Base-by-base conservation (phyloP, 176 grass and related monocot genomes). In the Bromus sterilis region DNA sequence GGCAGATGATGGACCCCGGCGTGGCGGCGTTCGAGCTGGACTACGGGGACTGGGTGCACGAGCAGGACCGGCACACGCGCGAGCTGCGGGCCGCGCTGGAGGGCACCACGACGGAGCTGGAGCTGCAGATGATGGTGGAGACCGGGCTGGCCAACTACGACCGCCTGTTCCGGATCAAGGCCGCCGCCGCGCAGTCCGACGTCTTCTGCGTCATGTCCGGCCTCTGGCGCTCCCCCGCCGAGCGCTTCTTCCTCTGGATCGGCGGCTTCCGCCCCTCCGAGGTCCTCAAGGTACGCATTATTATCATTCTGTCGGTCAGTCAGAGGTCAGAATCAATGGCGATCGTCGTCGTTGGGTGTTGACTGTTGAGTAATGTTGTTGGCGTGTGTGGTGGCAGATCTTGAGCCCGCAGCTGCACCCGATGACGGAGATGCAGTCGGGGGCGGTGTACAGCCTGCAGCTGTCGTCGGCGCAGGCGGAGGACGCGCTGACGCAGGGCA, bases 231-330 rank as follows among this genome's bases (percentile, higher is more conserved):
- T 96, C 93, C 61, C 77, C 93, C 43, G 83, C 87, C 18, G 97
- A 99, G 81, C 84, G 97, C 28, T 99, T 99, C 85, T 99, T 99
- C 66, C 80, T 99, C 32, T 99, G 97, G 97, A 92, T 96, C 87
- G 97, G 97, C 35, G 97, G 97, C 14, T 99, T 99, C 84, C 91
- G 93, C 68, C 97, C 97, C 32, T 99, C 97, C 41, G 97, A 99
- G 53, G 88, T 99, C 63, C 87, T 99, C 76, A 99, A 99, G 91
- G 95, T 91, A 31, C 20, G 35, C 8, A 4, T 4, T 18, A 16
- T 1, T 49, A 7, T 20, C 18, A 49, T 49, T 49, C 44, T 18
- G 44, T 49, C 44, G 18, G 44, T 49, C 44, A 49, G 5, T 18
- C 15, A 18, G 44, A 49, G 5, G 44, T 18, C 13, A 1, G 14